Percentiles rank a stretch among this genome's conserved stretches.
These are phyloP conservation scores for Anisodus tanguticus DNA, from an alignment of 257 asterid genomes.

Conservation along the genomic window DNA sequence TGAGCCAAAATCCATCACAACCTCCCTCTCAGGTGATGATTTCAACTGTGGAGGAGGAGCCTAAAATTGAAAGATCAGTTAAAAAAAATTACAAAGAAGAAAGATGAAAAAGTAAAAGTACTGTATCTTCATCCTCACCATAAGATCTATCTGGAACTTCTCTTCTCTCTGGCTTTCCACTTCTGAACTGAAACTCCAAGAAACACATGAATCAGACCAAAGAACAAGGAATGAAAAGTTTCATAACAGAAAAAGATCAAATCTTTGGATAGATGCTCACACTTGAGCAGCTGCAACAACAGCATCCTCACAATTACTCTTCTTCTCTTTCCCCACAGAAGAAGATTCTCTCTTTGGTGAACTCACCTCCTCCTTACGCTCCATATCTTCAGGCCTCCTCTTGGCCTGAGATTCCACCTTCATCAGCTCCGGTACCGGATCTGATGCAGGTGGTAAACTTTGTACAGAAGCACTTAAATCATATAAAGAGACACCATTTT, in stretches of 20 bases:
- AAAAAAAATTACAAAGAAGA: not conserved
- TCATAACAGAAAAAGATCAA: conserved; percentile 12
- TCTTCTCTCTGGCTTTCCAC: conserved; percentile 59
- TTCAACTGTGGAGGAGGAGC: conserved; percentile 84
- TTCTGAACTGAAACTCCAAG: conserved; percentile 50
- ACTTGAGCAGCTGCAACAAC: conserved; percentile 43
- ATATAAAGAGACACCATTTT: conserved; percentile 41
- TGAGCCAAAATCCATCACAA: conserved; percentile 40
- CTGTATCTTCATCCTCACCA: conserved; percentile 56
- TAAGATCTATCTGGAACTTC: conserved; percentile 92
- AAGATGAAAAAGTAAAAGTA: not conserved
- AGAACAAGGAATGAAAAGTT: conserved; percentile 20
- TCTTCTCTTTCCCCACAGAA: conserved; percentile 48
- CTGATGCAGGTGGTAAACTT: conserved; percentile 33
- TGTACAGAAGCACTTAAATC: conserved; percentile 49
- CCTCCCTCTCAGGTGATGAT: conserved; percentile 64
- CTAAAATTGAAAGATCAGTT: conserved; percentile 45
- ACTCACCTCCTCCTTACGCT: conserved; percentile 45
- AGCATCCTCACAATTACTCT: conserved; percentile 46
- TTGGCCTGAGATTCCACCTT: conserved; percentile 52
- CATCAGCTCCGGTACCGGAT: conserved; percentile 38
- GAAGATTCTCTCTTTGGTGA: conserved; percentile 62
- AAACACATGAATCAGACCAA: conserved; percentile 15
- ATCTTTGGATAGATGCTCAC: conserved; percentile 51
- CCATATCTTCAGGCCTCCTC: conserved; percentile 38